Evolutionary conservation across 2,329 filamentous ascomycete species (phyloP).

Genomic region (Myriosclerotinia scirpicola): DNA sequence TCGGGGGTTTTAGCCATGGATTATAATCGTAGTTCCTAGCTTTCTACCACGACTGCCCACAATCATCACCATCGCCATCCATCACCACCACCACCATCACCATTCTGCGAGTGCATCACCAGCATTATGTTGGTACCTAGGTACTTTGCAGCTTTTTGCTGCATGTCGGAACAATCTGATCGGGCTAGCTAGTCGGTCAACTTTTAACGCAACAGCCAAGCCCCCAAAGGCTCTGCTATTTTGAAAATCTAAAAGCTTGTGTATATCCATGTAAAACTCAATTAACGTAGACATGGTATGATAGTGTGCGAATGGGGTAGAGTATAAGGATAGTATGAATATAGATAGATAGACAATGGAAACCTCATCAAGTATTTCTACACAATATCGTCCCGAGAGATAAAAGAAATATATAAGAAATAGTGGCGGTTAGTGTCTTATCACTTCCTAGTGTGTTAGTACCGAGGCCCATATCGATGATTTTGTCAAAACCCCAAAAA

Average conservation of each 20-base stretch:
- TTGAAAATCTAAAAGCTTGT: background rate
- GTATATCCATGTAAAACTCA: background rate
- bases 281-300: background rate
- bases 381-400: background rate
- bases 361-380: background rate
- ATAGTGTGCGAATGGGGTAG: background rate
- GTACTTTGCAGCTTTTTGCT: constrained; percentile 2
- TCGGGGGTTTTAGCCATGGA: constrained; percentile 13
- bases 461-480: too few relatives aligned
- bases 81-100: background rate
- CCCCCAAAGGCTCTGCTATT: background rate
- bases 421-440: too few relatives aligned
- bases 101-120: background rate
- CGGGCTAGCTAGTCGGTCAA: constrained; percentile 18
- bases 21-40: constrained; percentile 13
- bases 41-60: background rate
- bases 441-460: too few relatives aligned
- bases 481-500: too few relatives aligned
- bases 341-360: background rate
- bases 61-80: background rate
- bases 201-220: background rate
- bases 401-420: too few relatives aligned
- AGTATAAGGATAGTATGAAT: background rate
- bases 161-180: constrained; percentile 12
- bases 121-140: constrained; percentile 2